Evolutionary conservation across 768 basidiomycete species (phyloP), one percentile per base, ranked within the genome.

Genomic region (Leccinum broughii): DNA sequence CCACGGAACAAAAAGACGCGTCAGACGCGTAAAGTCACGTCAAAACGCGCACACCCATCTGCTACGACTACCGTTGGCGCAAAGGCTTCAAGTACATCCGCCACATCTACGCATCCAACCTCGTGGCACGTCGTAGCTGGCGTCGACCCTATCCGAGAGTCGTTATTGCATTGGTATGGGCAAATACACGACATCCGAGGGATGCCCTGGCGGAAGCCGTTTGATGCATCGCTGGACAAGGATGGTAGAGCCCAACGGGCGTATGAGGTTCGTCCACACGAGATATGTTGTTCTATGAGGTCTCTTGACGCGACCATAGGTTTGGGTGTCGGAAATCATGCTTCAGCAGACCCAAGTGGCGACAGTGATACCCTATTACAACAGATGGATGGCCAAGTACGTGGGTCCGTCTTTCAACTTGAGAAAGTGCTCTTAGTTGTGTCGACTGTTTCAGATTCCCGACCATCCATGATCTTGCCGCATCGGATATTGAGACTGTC

Each of bases 271-370:
- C 57, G 80, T 59, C 48, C 6, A 37, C 9, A 2, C 5, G 39
- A 3, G 10, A 22, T 3, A 30, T 20, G 10, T 55, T 24, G 10
- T 51, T 49, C 52, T 34, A 14, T 11, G 11, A 20, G 0, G 1
- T 1, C 15, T 7, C 6, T 37, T 50, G 34, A 53, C 20, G 15
- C 11, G 1, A 37, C 51, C 32, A 41, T 50, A 91, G 91, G 90
- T 93, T 26, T 93, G 92, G 90, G 81, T 94, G 24, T 92, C 88
- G 14, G 93, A 98, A 76, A 88, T 97, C 59, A 97, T 97, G 95
- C 80, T 95, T 2, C 95, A 98, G 73, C 95, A 98, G 75, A 98
- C 95, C 0, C 94, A 96, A 72, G 95, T 97, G 35, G 81, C 76
- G 5, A 94, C 93, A 1, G 94, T 97, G n/a, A 93, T 95, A 66